Evolutionary conservation across 306 rosid species (phyloP), one percentile per base, ranked within the genome.

Genomic region (Bauhinia variegata): DNA sequence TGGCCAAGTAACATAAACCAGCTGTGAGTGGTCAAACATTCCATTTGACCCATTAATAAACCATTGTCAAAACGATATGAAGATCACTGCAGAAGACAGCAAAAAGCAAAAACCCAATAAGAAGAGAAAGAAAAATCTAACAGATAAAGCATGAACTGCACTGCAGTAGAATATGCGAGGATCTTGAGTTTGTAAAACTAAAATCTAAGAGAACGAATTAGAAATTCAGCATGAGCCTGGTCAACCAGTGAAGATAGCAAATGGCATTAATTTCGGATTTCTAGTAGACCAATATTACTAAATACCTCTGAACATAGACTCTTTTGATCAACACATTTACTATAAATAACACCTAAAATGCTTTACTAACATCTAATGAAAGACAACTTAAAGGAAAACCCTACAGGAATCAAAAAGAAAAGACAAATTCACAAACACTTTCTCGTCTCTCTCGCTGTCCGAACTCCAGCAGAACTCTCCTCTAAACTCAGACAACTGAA

Each of bases 21-120:
- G 76, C 70, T 80, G 82, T 5, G 96, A 83, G 78, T 93, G 99
- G 28, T 88, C 95, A 80, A 93, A 86, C 90, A 93, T 93, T 66
- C 78, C 85, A 33, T 66, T 75, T 4, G 61, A 50, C 28, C 96
- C 89, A 46, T 80, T 67, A 54, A 31, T 74, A 39, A 74, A 56
- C 84, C 85, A 84, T 55, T 83, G 76, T 65, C 64, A 83, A 23
- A 55, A 82, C 87, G 88, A 85, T 74, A 89, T 74, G 70, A 83
- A 78, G 38, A 88, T 18, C 75, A 89, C 98, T 93, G 96, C 83
- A 82, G 36, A 61, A 43, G 0, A 39, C 6, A 63, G 23, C 65
- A 58, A 54, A 19, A 12, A 36, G 15, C 61, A 48, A 62, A 47
- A 60, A 11, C 5, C 58, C 61, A 33, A 60, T 75, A 41, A 65